phyloP scores from a whole-genome alignment of 192 early-diverging fungal genomes.

The Rhizoclosmatium sp. region DNA sequence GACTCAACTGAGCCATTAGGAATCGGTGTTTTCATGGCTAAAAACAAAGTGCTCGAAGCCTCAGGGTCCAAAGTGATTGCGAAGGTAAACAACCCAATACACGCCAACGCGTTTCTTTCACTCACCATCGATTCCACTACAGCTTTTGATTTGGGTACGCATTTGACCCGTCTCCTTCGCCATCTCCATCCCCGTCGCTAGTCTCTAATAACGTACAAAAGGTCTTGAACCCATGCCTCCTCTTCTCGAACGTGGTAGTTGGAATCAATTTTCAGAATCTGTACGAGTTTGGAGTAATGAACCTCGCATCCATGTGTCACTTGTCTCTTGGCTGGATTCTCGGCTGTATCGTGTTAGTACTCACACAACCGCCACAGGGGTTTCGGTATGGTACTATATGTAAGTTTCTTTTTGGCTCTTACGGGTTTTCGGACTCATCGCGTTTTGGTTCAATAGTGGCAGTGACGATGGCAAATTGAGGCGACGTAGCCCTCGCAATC shows the following conservation, averaged over 20 bases:
- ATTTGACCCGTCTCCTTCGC: background rate
- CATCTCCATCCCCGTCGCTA: background rate
- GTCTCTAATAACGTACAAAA: background rate
- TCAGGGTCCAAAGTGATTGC: constrained; percentile 32
- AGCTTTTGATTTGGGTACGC: constrained; percentile 27
- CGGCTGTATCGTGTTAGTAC: constrained; percentile 11
- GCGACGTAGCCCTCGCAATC: constrained; percentile 46
- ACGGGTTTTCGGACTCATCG: too few relatives aligned
- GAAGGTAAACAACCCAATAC: constrained; percentile 2
- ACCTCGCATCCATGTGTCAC: constrained; percentile 9
- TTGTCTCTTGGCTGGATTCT: constrained; percentile 24
- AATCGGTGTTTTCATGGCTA: constrained; percentile 24
- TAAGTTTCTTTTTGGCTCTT: background rate
- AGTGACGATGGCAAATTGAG: constrained; percentile 42
- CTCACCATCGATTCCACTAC: background rate
- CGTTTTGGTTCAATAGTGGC: constrained; percentile 14
- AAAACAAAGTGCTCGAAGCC: constrained; percentile 4
- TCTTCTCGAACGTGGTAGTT: constrained; percentile 25
- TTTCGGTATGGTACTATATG: constrained; percentile 31
- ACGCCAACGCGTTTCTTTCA: background rate
- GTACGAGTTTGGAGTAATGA: constrained; percentile 25
- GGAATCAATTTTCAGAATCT: constrained; percentile 17
- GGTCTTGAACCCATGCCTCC: constrained; percentile 17
- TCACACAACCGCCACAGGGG: constrained; percentile 25
- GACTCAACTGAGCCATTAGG: constrained; percentile 5